Percentiles rank a stretch among this genome's conserved stretches.
Conservation (phyloP, 2,329 filamentous ascomycete species). For the Ophiocordyceps sinensis region DNA sequence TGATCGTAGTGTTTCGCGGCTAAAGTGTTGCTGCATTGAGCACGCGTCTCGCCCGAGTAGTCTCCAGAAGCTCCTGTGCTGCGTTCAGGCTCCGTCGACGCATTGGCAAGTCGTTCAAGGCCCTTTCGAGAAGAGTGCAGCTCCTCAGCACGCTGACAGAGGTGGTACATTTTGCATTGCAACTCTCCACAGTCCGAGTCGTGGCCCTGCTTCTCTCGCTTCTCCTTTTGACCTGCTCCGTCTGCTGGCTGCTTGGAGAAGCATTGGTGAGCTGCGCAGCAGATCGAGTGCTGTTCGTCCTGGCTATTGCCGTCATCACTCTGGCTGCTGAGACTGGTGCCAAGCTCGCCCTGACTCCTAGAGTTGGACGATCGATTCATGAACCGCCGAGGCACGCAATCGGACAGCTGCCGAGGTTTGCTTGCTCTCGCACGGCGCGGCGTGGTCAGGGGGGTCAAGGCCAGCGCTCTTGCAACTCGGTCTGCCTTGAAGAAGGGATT, state of each 20-base stretch:
- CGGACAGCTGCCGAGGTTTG: slow-evolving; percentile 10
- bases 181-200: slow-evolving; percentile 7
- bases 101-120: slow-evolving; percentile 18
- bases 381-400: slow-evolving; percentile 14
- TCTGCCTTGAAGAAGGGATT: slow-evolving; percentile 20
- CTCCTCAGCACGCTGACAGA: slow-evolving; percentile 18
- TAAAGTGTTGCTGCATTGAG: not conserved
- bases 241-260: slow-evolving; percentile 1
- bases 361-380: slow-evolving; percentile 4
- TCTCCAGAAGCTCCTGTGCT: slow-evolving; percentile 3
- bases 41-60: not conserved
- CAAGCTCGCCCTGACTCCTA: slow-evolving; percentile 7
- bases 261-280: slow-evolving; percentile 10
- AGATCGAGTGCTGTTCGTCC: slow-evolving; percentile 16
- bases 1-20: not conserved
- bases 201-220: not conserved
- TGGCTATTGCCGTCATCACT: slow-evolving; percentile 11
- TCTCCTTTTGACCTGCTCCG: not conserved
- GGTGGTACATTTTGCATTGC: slow-evolving; percentile 11
- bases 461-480: slow-evolving; percentile 7
- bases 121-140: slow-evolving; percentile 19
- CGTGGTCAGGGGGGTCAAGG: slow-evolving; percentile 9
- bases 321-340: slow-evolving; percentile 15
- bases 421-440: slow-evolving; percentile 7
- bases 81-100: not conserved